Evolutionary conservation across 768 basidiomycete species (phyloP), one percentile per base, ranked within the genome.

Genomic region (Filobasidium floriforme): DNA sequence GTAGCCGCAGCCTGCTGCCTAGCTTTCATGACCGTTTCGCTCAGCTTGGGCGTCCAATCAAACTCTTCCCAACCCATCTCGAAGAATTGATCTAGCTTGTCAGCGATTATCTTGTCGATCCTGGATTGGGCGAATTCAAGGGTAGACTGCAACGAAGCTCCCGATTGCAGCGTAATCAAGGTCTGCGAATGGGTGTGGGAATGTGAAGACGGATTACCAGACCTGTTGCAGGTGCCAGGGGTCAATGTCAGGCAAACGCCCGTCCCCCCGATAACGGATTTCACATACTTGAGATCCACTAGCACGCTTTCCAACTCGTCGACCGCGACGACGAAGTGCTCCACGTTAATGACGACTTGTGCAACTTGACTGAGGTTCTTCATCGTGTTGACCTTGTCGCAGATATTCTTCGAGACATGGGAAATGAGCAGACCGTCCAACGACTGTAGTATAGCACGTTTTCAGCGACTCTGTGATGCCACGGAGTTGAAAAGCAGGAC

Each of bases 71-170:
- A 57, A n/a, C 32, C 59, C 51, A 94, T 82, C 67, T 91, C 96
- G 76, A 96, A 94, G 81, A 94, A 94, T 71, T 92, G 89, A 73
- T 94, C 90, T 7, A 98, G 86, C 76, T 99, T 98, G 24, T 89
- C 88, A 9, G 86, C 85, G 73, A 98, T 93, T 52, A 94, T 83
- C 12, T 83, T 82, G 19, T 88, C 86, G 70, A 98, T 89, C 5
- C 91, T 88, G 40, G 82, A 81, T 57, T 87, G 83, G 10, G 92
- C 88, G 49, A 83, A 83, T 11, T 83, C 80, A 44, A 92, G 82
- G 1, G 89, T 87, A 19, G 81, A 75, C 60, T 85, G 82, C 75
- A 98, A 93, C 1, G 89, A 84, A 29, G 73, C 1, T 79, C 77
- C 19, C 81, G 81, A 28, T 85, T 85, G 44, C 14, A 92, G 83